These are phyloP conservation scores for Hypoxylon cercidicola DNA, from an alignment of 495 filamentous ascomycete genomes.

Conservation along the genomic window DNA sequence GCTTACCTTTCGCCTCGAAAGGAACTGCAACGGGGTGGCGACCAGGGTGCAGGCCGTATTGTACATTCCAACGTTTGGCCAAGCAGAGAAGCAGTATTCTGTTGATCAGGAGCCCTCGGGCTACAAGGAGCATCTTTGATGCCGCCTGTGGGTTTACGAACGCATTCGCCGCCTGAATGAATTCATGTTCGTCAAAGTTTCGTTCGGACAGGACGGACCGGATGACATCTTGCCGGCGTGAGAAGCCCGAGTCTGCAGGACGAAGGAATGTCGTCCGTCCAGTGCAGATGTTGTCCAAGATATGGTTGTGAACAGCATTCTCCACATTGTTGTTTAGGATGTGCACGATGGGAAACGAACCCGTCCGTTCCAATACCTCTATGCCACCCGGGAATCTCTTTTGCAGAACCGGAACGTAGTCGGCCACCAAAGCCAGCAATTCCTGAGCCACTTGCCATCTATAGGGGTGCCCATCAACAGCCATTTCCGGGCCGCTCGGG, in stretches of 20 bases:
- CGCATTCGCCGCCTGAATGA: conserved; percentile 35
- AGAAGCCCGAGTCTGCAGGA: conserved; percentile 27
- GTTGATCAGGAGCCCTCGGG: conserved; percentile 54
- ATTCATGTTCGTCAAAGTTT: conserved; percentile 25
- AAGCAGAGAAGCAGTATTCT: conserved; percentile 52
- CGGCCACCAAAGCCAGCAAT: conserved; percentile 53
- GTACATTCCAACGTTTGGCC: conserved; percentile 58
- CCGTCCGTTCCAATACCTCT: conserved; percentile 48
- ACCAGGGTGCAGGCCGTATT: conserved; percentile 54
- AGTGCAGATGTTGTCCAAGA: conserved; percentile 46
- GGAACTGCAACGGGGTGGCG: conserved; percentile 62
- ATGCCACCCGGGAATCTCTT: conserved; percentile 48
- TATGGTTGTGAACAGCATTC: conserved; percentile 42
- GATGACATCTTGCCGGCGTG: conserved; percentile 32
- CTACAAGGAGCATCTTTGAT: conserved; percentile 49
- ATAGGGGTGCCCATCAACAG: conserved; percentile 61
- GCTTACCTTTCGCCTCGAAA: conserved; percentile 61
- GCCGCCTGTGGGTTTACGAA: conserved; percentile 46
- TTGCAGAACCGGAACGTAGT: conserved; percentile 46
- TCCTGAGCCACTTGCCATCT: conserved; percentile 59
- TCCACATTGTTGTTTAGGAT: conserved; percentile 54
- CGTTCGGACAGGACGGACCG: conserved; percentile 45
- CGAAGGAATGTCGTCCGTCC: conserved; percentile 45
- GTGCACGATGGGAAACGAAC: conserved; percentile 53
- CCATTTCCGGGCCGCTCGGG: conserved; percentile 58